phyloP scores from a whole-genome alignment of 176 grass and related monocot species.

The Panicum miliaceum region DNA sequence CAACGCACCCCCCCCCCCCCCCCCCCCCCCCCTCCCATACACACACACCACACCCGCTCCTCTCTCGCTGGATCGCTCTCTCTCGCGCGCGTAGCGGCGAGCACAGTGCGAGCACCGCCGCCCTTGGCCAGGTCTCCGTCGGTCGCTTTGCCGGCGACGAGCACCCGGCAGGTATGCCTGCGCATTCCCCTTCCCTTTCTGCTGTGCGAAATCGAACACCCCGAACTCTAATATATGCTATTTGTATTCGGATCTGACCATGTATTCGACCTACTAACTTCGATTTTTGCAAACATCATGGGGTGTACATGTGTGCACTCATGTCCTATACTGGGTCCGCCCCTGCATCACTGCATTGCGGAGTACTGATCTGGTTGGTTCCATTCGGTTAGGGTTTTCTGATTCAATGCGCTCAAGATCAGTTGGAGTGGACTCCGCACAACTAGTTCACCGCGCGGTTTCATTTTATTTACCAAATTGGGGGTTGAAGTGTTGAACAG shows the following conservation, averaged over 20 bases:
- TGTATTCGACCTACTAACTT: too few relatives aligned
- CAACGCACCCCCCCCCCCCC: too few relatives aligned
- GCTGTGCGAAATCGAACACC: background rate
- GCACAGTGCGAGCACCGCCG: too few relatives aligned
- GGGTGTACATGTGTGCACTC: too few relatives aligned
- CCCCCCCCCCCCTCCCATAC: too few relatives aligned
- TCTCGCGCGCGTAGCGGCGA: too few relatives aligned
- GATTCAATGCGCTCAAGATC: background rate
- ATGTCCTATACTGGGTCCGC: too few relatives aligned
- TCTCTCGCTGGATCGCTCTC: too few relatives aligned
- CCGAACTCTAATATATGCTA: background rate
- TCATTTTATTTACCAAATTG: background rate
- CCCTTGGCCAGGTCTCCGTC: too few relatives aligned
- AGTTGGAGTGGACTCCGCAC: background rate
- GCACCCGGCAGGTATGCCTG: background rate
- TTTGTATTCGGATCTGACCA: background rate
- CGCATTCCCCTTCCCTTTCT: background rate
- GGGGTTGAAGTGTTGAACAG: background rate
- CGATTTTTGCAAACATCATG: too few relatives aligned
- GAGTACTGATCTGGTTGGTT: background rate
- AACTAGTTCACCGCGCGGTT: background rate
- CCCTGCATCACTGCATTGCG: too few relatives aligned
- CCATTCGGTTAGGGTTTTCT: background rate
- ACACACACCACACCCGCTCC: too few relatives aligned
- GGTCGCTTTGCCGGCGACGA: background rate